Evolutionary conservation across 805 yeast species (phyloP).

Genomic region (Nakazawaea wyomingensis): DNA sequence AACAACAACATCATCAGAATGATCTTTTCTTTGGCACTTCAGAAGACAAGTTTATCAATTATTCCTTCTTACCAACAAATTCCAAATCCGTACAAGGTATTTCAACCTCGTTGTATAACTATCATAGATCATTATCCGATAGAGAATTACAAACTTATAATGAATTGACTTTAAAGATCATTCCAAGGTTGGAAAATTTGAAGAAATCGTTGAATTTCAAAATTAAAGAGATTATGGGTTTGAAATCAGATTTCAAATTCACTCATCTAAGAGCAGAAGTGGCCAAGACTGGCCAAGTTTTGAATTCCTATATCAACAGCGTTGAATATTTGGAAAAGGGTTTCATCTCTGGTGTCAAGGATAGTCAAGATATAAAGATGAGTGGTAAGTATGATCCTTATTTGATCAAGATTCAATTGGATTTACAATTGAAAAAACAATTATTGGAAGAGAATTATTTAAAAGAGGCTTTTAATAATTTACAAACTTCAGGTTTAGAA

Average conservation of each 20-base stretch:
- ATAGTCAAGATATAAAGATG: slow-evolving; percentile 20
- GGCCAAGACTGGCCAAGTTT: slow-evolving; percentile 54
- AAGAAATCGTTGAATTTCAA: slow-evolving; percentile 48
- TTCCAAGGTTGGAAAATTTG: slow-evolving; percentile 53
- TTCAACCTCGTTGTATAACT: slow-evolving; percentile 25
- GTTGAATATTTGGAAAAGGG: slow-evolving; percentile 36
- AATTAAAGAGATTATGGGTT: slow-evolving; percentile 47
- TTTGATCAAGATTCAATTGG: slow-evolving; percentile 53
- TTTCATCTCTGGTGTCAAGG: slow-evolving; percentile 18
- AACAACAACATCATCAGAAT: slow-evolving; percentile 17
- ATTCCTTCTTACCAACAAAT: slow-evolving; percentile 33
- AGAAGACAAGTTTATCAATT: slow-evolving; percentile 47
- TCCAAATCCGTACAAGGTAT: slow-evolving; percentile 33
- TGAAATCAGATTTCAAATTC: slow-evolving; percentile 55
- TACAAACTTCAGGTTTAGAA: slow-evolving; percentile 62
- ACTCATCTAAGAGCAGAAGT: slow-evolving; percentile 56
- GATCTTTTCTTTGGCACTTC: slow-evolving; percentile 42
- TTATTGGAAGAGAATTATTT: slow-evolving; percentile 58
- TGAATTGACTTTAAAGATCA: slow-evolving; percentile 41
- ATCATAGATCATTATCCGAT: slow-evolving; percentile 29
- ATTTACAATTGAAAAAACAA: slow-evolving; percentile 62
- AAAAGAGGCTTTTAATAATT: slow-evolving; percentile 58
- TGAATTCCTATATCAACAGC: slow-evolving; percentile 42
- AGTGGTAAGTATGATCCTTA: slow-evolving; percentile 49
- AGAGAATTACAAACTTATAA: slow-evolving; percentile 47